Base-by-base conservation (phyloP, 129 eudicot species). In the Smallanthus sonchifolius region DNA sequence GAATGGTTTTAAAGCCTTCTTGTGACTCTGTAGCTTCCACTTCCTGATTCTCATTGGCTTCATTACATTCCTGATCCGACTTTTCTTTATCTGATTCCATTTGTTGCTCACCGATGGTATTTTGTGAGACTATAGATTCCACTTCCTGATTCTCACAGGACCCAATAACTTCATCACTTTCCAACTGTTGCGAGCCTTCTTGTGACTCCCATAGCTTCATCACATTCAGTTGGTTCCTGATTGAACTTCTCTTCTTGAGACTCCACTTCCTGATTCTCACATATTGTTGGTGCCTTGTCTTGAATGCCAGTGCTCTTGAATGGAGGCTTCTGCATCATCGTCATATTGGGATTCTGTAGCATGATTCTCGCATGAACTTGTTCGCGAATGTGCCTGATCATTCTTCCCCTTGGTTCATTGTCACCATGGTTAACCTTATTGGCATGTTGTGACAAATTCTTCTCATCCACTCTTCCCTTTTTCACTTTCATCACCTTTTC, bases 361-460 rank as follows among this genome's bases (percentile, higher is more conserved):
- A 14, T 4, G 42, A 72, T 72, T 39, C 67, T 72, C 67, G 2
- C 4, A 20, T 42, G 38, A 65, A 36, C 69, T 30, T 4, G 48
- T 5, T 24, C 30, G 44, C 9, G 62, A 38, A 5, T 72, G 67
- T 38, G 28, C 54, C 51, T 43, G 37, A 47, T 7, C 83, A 8
- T n/a, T 60, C 79, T 39, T 73, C 61, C 71, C 74, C 17, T 74
- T 45, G 30, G 30, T 24, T 24, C 30, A 24, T 24, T 24, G 30
- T 1, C 30, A 24, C 30, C 30, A 24, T 24, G 30, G 30, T 24
- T 24, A 24, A 24, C 30, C 30, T 24, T 24, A 24, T 24, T 24
- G 30, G 30, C 92, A 65, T 44, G 37, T 30, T 83, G 87, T 0
- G 87, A 82, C 55, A 92, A 17, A 36, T 39, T 74, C 51, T 55